Conservation (phyloP, 2,329 filamentous ascomycete genomes). For the Sphaceloma murrayae region DNA sequence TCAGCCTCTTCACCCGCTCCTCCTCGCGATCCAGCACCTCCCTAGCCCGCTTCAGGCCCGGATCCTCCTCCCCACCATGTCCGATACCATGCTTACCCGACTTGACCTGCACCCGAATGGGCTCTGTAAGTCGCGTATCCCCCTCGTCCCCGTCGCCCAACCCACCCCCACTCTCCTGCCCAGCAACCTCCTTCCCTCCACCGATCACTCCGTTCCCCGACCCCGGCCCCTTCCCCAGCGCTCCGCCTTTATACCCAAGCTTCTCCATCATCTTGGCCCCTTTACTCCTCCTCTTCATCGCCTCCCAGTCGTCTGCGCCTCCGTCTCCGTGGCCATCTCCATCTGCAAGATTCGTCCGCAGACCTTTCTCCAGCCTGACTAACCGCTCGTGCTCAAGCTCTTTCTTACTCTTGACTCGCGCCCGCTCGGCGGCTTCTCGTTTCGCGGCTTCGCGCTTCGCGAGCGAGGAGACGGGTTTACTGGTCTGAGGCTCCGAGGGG, state of each 20-base stretch:
- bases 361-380: constrained; percentile 3
- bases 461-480: constrained; percentile 48
- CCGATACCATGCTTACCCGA: constrained; percentile 77
- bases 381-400: constrained; percentile 58
- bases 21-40: constrained; percentile 47
- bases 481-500: constrained; percentile 43
- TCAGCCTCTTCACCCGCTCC: constrained; percentile 48
- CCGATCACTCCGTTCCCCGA: not conserved
- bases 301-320: constrained; percentile 64
- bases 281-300: constrained; percentile 55
- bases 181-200: not conserved
- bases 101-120: constrained; percentile 66
- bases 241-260: constrained; percentile 78
- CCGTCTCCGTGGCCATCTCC: constrained; percentile 63
- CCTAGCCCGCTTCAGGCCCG: constrained; percentile 40
- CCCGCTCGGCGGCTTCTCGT: constrained; percentile 51
- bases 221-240: constrained; percentile 47
- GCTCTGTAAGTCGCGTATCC: constrained; percentile 49
- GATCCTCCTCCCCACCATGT: constrained; percentile 71
- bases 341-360: not conserved
- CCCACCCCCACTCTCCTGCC: not conserved
- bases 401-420: constrained; percentile 64
- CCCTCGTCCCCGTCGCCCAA: constrained; percentile 23
- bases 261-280: constrained; percentile 94
- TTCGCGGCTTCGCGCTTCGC: constrained; percentile 43